Evolutionary conservation across 345 rosid genomes (phyloP).

Genomic region (Physaria fendleri): DNA sequence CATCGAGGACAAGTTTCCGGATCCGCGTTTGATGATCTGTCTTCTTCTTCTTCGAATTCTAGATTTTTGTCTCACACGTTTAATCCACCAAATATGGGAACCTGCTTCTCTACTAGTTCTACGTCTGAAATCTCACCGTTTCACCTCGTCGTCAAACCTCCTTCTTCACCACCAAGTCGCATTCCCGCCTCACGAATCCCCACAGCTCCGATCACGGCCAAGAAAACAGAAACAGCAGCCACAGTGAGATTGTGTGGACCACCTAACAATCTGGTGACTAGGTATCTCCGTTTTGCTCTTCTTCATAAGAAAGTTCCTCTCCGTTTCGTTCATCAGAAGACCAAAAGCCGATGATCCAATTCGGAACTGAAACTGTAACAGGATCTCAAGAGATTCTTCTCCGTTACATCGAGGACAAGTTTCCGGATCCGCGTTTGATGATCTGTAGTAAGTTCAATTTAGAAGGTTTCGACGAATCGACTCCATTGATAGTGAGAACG

Average conservation of each 20-base stretch:
- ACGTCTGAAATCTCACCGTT: conserved; percentile 49
- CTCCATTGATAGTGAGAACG: conserved; percentile 39
- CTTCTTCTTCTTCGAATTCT: conserved; percentile 11
- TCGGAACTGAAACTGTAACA: conserved; percentile 43
- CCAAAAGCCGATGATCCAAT: conserved; percentile 31
- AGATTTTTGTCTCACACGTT: conserved; percentile 2
- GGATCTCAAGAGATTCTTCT: conserved; percentile 44
- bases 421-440: conserved; percentile 45
- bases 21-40: conserved; percentile 37
- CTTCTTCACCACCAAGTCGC: conserved; percentile 5
- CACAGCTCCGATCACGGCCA: background rate
- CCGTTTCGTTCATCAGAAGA: conserved; percentile 35
- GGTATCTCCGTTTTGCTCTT: conserved; percentile 51
- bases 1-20: conserved; percentile 47
- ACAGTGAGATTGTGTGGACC: conserved; percentile 40
- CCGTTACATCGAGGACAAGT: conserved; percentile 43
- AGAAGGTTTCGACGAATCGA: conserved; percentile 31
- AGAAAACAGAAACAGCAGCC: background rate
- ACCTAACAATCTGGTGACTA: conserved; percentile 26
- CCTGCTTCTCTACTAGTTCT: conserved; percentile 36
- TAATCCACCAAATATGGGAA: conserved; percentile 45
- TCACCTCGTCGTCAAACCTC: conserved; percentile 30
- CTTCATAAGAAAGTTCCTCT: conserved; percentile 43
- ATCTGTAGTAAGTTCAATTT: conserved; percentile 23
- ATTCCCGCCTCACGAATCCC: background rate